Percentiles rank a stretch among this genome's conserved stretches.
Conservation (phyloP, 768 basidiomycete genomes). For the Clathrus columnatus region DNA sequence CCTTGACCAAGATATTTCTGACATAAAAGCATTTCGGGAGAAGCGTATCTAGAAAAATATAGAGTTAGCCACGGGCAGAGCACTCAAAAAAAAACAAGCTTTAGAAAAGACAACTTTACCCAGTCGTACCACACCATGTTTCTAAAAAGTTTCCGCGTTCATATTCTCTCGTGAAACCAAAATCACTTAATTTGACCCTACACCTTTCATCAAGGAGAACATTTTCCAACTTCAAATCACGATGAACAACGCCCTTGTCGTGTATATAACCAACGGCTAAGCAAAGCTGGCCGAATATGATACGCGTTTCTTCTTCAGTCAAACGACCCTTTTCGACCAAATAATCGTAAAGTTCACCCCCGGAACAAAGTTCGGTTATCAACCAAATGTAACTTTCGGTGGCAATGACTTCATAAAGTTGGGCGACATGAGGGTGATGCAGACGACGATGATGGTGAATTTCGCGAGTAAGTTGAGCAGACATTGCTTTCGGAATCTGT, state of each 20-base stretch:
- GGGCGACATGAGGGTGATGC: constrained; percentile 91
- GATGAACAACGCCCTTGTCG: constrained; percentile 86
- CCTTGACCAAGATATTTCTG: constrained; percentile 88
- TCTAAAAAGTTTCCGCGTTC: constrained; percentile 73
- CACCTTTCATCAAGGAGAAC: constrained; percentile 86
- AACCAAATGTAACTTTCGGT: constrained; percentile 96
- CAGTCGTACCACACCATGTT: constrained; percentile 92
- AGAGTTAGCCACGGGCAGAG: not conserved
- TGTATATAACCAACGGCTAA: constrained; percentile 92
- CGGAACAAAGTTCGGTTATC: constrained; percentile 91
- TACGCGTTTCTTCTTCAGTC: constrained; percentile 70
- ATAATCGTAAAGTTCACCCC: constrained; percentile 97
- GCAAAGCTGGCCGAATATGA: constrained; percentile 93
- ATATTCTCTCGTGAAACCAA: constrained; percentile 92
- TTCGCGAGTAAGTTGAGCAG: constrained; percentile 87
- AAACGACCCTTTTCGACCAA: constrained; percentile 90
- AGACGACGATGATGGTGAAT: constrained; percentile 97
- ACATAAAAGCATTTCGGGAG: constrained; percentile 86
- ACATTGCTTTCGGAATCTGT: constrained; percentile 92
- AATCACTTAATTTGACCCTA: constrained; percentile 87
- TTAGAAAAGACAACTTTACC: constrained; percentile 26
- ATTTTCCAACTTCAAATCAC: constrained; percentile 95
- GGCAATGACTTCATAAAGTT: constrained; percentile 96
- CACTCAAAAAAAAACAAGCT: not conserved
- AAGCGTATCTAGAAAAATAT: constrained; percentile 43